Base-by-base conservation (phyloP, 1,139 yeast species). In the Taphrina pruni region DNA sequence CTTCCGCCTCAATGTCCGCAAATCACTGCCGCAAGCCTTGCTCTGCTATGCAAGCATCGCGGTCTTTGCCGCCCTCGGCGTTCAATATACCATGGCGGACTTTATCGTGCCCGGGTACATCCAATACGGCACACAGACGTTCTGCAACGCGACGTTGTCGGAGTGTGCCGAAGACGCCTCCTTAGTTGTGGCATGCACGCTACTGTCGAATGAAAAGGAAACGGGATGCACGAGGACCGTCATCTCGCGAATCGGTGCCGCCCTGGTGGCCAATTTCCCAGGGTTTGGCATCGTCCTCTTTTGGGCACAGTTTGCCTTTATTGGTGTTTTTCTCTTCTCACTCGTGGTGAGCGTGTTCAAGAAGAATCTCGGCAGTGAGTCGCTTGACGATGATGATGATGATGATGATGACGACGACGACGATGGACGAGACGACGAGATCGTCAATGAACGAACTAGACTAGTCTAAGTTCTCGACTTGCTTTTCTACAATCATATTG, bases 1-100 rank as follows among this genome's bases (percentile, higher is more conserved):
- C 41, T 73, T 73, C 72, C 61, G 70, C 12, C 66, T 73, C 38
- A 71, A 68, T 48, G 66, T 71, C n/a, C 70, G 72, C 9, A 65
- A 69, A 50, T 73, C 74, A 20, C 72, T 71, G 20, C 75, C 75
- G 5, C 75, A 73, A 43, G 75, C 71, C 5, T 64, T 73, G 21
- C 56, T 73, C 9, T 66, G 71, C 11, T 72, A 70, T n/a, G 70
- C 73, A 2, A 71, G 69, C 11, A 64, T 71, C 66, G 57, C 72
- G 17, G 66, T 73, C 66, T 70, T 71, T 7, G 52, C 72, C 3
- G 72, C 70, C 32, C 54, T 73, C 17, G 75, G 74, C 1, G 46
- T 73, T 26, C 71, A 72, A 45, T 73, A 72, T 64, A 51, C 71
- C 32, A 62, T 70, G 58, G 67, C 73, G 26, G 67, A 56, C 56